Percentiles rank a stretch among this genome's conserved stretches.
These are phyloP conservation scores for Aspergillus heteromorphus DNA, from an alignment of 495 filamentous ascomycete genomes.

Conservation along the genomic window DNA sequence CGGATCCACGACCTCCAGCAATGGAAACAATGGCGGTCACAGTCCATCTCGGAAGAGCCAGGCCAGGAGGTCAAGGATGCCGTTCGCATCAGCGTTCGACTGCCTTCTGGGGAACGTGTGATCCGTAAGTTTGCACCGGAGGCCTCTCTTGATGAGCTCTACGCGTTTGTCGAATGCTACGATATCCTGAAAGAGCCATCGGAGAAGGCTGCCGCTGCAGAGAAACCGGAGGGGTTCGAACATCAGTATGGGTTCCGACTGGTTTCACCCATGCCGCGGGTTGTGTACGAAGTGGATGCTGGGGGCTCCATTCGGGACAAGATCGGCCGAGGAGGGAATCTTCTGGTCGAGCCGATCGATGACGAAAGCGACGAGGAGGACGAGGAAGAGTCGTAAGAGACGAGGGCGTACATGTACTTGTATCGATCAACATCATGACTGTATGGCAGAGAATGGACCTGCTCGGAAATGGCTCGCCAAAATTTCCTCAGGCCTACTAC, in stretches of 20 bases:
- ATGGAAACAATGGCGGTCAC: constrained; percentile 79
- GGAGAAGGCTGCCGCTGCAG: constrained; percentile 22
- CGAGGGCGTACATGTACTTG: neutral
- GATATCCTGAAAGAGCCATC: constrained; percentile 48
- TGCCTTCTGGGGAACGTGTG: constrained; percentile 66
- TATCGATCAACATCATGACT: neutral
- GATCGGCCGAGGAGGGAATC: constrained; percentile 78
- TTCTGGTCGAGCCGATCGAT: constrained; percentile 72
- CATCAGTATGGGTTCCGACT: constrained; percentile 79
- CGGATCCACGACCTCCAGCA: constrained; percentile 53
- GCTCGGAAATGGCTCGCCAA: neutral
- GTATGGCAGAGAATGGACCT: neutral
- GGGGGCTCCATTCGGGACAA: constrained; percentile 60
- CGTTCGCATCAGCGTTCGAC: constrained; percentile 76
- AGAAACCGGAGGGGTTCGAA: constrained; percentile 61
- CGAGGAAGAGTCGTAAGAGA: constrained; percentile 9
- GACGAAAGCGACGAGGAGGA: constrained; percentile 53
- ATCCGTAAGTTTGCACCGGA: constrained; percentile 64
- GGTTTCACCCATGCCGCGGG: constrained; percentile 75
- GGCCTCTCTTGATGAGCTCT: constrained; percentile 76
- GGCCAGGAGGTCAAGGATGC: constrained; percentile 55
- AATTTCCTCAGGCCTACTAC: neutral
- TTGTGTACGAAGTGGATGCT: constrained; percentile 63
- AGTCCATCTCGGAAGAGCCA: constrained; percentile 63
- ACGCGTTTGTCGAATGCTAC: constrained; percentile 95